Evolutionary conservation across 495 filamentous ascomycete genomes (phyloP).

Genomic region (Daldinia loculata): DNA sequence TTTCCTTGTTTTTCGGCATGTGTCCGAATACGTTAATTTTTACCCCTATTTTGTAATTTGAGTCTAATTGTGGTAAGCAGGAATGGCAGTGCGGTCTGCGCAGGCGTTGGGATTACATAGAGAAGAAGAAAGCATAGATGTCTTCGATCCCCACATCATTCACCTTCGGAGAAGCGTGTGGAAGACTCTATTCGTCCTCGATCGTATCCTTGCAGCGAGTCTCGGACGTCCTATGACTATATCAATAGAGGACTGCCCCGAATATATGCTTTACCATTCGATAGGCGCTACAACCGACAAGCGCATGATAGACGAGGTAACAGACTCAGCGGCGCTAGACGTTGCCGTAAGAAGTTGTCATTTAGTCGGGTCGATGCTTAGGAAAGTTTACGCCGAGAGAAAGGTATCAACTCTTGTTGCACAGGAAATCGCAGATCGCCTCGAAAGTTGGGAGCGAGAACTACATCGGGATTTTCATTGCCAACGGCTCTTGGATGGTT

Average conservation of each 20-base stretch:
- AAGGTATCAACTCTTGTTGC: conserved; percentile 73
- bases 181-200: conserved; percentile 68
- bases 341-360: conserved; percentile 65
- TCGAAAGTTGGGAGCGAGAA: conserved; percentile 59
- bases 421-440: conserved; percentile 69
- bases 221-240: conserved; percentile 69
- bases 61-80: conserved; percentile 45
- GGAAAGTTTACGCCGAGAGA: conserved; percentile 72
- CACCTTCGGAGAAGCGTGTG: conserved; percentile 62
- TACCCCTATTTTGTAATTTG: neutral
- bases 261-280: conserved; percentile 54
- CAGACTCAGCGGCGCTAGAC: conserved; percentile 56
- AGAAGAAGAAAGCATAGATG: conserved; percentile 68
- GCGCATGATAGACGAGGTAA: conserved; percentile 29
- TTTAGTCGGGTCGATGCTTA: conserved; percentile 72
- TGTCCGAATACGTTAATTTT: neutral
- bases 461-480: conserved; percentile 58
- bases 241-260: conserved; percentile 68
- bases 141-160: conserved; percentile 57
- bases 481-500: conserved; percentile 57
- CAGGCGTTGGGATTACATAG: conserved; percentile 68
- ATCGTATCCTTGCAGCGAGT: conserved; percentile 67
- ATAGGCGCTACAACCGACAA: conserved; percentile 40
- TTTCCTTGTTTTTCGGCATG: neutral
- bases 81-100: conserved; percentile 70